Conservation (phyloP, 768 basidiomycete genomes). For the Astraeus odoratus region DNA sequence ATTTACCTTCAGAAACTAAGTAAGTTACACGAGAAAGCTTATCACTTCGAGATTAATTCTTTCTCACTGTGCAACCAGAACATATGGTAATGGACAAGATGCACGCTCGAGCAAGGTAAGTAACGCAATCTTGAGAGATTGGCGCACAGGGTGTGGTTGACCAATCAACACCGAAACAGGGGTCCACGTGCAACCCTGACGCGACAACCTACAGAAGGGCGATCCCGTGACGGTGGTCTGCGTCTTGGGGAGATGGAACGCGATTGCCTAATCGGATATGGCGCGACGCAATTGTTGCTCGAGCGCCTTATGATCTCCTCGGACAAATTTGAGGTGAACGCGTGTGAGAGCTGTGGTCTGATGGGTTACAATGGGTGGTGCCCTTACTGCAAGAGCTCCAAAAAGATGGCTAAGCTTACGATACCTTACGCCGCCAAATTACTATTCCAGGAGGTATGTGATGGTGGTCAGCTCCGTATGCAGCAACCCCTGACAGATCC, state of each 20-base stretch:
- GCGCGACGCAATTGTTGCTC: slow-evolving; percentile 93
- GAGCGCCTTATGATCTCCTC: slow-evolving; percentile 99
- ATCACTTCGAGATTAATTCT: slow-evolving; percentile 6
- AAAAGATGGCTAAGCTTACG: slow-evolving; percentile 90
- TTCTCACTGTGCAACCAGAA: slow-evolving; percentile 37
- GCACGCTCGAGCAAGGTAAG: slow-evolving; percentile 94
- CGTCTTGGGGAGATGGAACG: slow-evolving; percentile 99
- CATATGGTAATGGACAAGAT: slow-evolving; percentile 99
- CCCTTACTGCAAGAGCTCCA: slow-evolving; percentile 96
- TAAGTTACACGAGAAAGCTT: slow-evolving; percentile 34
- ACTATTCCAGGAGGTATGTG: slow-evolving; percentile 78
- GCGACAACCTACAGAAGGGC: slow-evolving; percentile 96
- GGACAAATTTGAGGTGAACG: slow-evolving; percentile 95
- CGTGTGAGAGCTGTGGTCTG: slow-evolving; percentile 89
- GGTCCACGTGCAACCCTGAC: slow-evolving; percentile 96
- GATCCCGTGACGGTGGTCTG: slow-evolving; percentile 94
- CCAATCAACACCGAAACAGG: slow-evolving; percentile 33
- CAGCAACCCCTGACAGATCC: slow-evolving; percentile 1
- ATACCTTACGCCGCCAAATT: slow-evolving; percentile 96
- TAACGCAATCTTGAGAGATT: slow-evolving; percentile 10
- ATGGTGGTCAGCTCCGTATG: not conserved
- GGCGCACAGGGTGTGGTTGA: slow-evolving; percentile 5
- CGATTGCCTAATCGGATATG: slow-evolving; percentile 96
- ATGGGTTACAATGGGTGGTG: slow-evolving; percentile 97
- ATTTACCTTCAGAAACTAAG: slow-evolving; percentile 87